Percentiles rank a stretch among this genome's conserved stretches.
Conservation (phyloP, 768 basidiomycete species). For the Suillus subluteus region DNA sequence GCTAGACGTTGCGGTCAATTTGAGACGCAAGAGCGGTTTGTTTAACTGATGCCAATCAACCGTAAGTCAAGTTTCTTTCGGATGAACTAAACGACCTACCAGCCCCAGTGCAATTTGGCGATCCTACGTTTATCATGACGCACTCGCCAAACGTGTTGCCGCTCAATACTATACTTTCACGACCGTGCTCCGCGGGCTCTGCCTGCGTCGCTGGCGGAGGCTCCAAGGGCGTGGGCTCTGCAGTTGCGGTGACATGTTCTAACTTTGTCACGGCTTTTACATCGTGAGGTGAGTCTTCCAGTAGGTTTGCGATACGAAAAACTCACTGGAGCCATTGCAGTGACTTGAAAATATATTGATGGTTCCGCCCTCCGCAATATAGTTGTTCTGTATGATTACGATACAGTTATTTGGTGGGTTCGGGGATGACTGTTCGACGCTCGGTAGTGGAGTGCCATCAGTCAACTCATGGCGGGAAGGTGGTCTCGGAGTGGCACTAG, state of each 20-base stretch:
- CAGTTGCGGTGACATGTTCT: not conserved
- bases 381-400: not conserved
- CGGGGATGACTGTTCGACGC: not conserved
- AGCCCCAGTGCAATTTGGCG: not conserved
- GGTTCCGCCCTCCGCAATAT: not conserved
- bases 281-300: not conserved
- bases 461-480: not conserved
- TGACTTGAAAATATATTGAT: not conserved
- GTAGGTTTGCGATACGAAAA: too few species aligned
- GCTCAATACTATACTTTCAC: not conserved
- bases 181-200: not conserved
- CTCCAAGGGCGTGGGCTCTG: not conserved
- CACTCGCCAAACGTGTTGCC: not conserved
- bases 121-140: slow-evolving; percentile 2
- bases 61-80: not conserved
- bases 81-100: not conserved
- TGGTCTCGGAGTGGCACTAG: not conserved
- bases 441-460: not conserved
- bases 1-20: not conserved
- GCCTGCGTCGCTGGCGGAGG: not conserved
- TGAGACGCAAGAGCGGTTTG: not conserved
- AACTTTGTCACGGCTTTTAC: not conserved
- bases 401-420: not conserved
- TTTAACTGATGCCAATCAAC: not conserved
- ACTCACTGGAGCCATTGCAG: not conserved